These are phyloP conservation scores for Lichtheimia corymbifera DNA, from an alignment of 371 early-diverging fungal genomes.

Conservation along the genomic window DNA sequence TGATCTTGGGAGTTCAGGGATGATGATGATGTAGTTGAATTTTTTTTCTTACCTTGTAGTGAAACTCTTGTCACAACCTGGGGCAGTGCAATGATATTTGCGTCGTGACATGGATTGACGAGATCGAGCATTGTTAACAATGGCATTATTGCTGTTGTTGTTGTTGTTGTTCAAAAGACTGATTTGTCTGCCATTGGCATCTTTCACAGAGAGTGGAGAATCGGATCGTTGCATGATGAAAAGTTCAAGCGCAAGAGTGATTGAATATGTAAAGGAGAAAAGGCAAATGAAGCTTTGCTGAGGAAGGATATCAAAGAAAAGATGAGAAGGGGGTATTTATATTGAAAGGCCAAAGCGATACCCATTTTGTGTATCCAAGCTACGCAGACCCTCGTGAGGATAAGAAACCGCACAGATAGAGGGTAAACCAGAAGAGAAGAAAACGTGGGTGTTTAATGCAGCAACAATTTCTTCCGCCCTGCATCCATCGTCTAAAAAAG, in stretches of 20 bases:
- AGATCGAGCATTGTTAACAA: slow-evolving; percentile 11
- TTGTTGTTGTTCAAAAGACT: slow-evolving; percentile 34
- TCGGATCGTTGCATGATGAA: slow-evolving; percentile 2
- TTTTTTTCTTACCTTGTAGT: slow-evolving; percentile 54
- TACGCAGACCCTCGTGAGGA: slow-evolving; percentile 12
- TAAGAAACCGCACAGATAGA: slow-evolving; percentile 18
- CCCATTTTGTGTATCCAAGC: slow-evolving; percentile 3
- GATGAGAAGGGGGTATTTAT: slow-evolving; percentile 17
- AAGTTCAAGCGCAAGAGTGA: slow-evolving; percentile 12
- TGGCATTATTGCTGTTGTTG: background rate
- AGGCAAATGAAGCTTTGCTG: slow-evolving; percentile 7
- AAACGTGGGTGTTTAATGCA: slow-evolving; percentile 15
- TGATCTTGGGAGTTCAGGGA: background rate
- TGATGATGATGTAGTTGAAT: background rate
- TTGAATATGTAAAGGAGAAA: slow-evolving; percentile 8
- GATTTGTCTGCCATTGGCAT: slow-evolving; percentile 21
- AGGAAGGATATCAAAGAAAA: slow-evolving; percentile 19
- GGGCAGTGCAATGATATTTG: slow-evolving; percentile 57
- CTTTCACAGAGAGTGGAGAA: slow-evolving; percentile 15
- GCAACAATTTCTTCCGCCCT: slow-evolving; percentile 7
- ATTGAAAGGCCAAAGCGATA: slow-evolving; percentile 3
- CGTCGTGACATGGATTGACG: slow-evolving; percentile 31
- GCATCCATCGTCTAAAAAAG: slow-evolving; percentile 12
- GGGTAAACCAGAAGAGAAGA: slow-evolving; percentile 10
- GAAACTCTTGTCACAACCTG: slow-evolving; percentile 62